These are phyloP conservation scores for Alnus glutinosa DNA, from an alignment of 306 rosid genomes.

Conservation along the genomic window DNA sequence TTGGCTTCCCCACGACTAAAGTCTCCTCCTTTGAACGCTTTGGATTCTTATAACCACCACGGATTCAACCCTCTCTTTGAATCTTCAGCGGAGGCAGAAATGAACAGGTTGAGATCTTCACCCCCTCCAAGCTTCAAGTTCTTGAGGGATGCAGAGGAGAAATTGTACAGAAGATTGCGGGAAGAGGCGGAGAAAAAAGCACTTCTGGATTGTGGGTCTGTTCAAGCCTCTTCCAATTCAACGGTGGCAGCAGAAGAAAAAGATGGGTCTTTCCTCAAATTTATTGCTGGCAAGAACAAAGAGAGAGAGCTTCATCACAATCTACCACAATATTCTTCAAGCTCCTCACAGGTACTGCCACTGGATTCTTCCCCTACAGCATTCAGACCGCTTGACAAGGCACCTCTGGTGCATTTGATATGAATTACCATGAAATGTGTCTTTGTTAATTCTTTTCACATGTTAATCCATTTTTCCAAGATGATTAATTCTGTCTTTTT, in stretches of 20 bases:
- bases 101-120: constrained; percentile 62
- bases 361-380: constrained; percentile 73
- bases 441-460: constrained; percentile 34
- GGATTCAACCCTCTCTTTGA: constrained; percentile 91
- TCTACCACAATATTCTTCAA: constrained; percentile 51
- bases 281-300: constrained; percentile 38
- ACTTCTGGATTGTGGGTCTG: constrained; percentile 29
- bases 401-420: constrained; percentile 48
- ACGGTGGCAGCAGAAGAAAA: constrained; percentile 22
- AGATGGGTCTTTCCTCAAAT: constrained; percentile 43
- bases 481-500: constrained; percentile 34
- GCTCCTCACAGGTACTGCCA: constrained; percentile 84
- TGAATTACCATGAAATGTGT: constrained; percentile 16
- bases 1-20: constrained; percentile 59
- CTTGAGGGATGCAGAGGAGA: constrained; percentile 89
- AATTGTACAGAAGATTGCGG: constrained; percentile 54
- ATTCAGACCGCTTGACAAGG: constrained; percentile 41
- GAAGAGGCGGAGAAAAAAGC: constrained; percentile 65
- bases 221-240: constrained; percentile 23
- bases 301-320: constrained; percentile 36
- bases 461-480: constrained; percentile 29
- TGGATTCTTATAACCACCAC: constrained; percentile 55
- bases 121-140: constrained; percentile 91
- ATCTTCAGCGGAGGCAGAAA: constrained; percentile 52
- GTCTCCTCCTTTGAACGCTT: constrained; percentile 41